These are phyloP conservation scores for Fusarium irregulare DNA, from an alignment of 2,329 filamentous ascomycete genomes.

Conservation along the genomic window DNA sequence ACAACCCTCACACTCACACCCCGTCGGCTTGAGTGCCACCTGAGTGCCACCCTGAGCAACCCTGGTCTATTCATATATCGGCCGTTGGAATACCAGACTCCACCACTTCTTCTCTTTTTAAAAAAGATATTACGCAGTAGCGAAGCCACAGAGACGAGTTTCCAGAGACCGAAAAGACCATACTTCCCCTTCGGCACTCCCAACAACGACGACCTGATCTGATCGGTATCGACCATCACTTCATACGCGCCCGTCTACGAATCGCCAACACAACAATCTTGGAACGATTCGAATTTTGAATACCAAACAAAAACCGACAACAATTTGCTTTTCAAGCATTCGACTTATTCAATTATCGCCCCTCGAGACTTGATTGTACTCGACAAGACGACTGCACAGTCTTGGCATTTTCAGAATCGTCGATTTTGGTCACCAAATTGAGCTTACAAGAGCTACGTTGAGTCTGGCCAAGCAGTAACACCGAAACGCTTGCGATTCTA, in stretches of 20 bases:
- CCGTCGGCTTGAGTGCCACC: slow-evolving; percentile 31
- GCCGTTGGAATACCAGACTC: slow-evolving; percentile 28
- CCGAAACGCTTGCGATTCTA: slow-evolving; percentile 1
- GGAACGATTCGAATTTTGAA: neutral
- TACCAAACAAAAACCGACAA: neutral
- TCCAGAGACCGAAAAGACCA: neutral
- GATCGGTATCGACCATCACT: neutral
- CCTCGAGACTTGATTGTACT: neutral
- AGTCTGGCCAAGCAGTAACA: neutral
- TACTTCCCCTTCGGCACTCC: neutral
- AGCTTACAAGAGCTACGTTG: slow-evolving; percentile 4
- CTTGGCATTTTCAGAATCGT: neutral
- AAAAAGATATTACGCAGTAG: neutral
- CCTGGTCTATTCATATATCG: slow-evolving; percentile 35
- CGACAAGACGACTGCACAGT: neutral
- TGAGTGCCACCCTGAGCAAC: slow-evolving; percentile 26
- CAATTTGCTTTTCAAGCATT: neutral
- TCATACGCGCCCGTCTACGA: neutral
- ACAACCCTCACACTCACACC: neutral
- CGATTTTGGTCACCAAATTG: neutral
- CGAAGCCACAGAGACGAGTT: too few species aligned
- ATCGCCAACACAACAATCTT: neutral
- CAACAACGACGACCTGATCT: neutral
- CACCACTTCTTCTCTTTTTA: slow-evolving; percentile 22
- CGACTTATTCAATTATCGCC: neutral